Conservation (phyloP, 805 yeast genomes). For the Sungouiella blattae region DNA sequence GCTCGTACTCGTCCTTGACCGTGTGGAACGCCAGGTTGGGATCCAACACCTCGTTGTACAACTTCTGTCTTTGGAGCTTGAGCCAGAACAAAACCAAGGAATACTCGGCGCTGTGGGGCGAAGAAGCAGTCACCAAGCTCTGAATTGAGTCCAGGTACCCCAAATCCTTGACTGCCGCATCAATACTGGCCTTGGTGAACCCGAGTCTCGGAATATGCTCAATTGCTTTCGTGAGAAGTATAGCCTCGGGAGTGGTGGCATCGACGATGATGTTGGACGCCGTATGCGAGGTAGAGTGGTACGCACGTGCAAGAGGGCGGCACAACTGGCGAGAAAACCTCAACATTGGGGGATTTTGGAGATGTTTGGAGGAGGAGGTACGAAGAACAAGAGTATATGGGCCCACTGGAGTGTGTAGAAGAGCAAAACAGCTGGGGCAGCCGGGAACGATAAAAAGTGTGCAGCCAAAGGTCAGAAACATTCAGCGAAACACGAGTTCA, state of each 20-base stretch:
- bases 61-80: constrained; percentile 39
- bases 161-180: constrained; percentile 45
- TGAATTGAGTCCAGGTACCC: constrained; percentile 52
- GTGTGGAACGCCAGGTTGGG: constrained; percentile 21
- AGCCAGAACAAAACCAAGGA: constrained; percentile 53
- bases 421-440: too few relatives aligned
- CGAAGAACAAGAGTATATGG: too few relatives aligned
- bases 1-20: constrained; percentile 33
- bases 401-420: too few relatives aligned
- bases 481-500: too few relatives aligned
- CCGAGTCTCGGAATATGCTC: constrained; percentile 50
- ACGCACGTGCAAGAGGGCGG: constrained; percentile 11
- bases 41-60: constrained; percentile 28
- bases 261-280: constrained; percentile 32
- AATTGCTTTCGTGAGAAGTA: constrained; percentile 36
- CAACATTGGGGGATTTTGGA: constrained; percentile 2
- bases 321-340: constrained; percentile 2
- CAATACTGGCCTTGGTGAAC: constrained; percentile 45
- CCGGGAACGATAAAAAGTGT: too few relatives aligned
- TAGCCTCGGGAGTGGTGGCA: constrained; percentile 33
- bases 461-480: too few relatives aligned
- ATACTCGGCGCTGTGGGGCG: constrained; percentile 34
- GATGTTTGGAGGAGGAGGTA: background rate
- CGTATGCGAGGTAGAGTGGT: constrained; percentile 38
- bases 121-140: constrained; percentile 34